Base-by-base conservation (phyloP, 1,284 basidiomycete species). In the Marasmius oreades region DNA sequence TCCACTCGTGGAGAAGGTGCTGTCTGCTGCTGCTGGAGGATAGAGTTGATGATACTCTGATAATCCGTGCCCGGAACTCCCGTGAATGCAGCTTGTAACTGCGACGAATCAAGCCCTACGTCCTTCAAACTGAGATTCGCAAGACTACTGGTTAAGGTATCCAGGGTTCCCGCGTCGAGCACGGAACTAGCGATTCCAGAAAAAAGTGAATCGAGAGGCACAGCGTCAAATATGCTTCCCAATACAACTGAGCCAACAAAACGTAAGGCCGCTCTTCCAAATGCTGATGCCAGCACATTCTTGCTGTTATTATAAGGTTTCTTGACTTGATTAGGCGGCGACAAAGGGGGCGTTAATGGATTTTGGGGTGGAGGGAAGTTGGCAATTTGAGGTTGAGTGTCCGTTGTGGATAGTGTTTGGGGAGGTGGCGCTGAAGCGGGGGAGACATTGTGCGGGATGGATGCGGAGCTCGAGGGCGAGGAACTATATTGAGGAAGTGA, bases 31-130 rank as follows among this genome's bases (percentile, higher is more conserved):
- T 64, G 64, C 11, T 62, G 54, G n/a, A 67, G 45, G 18, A 70
- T 62, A 6, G 66, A 64, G 54, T 66, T 63, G 23, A 70, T 63
- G 12, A 69, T 62, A 1, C 58, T 61, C 53, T 67, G 64, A 60
- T 71, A 71, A 58, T 70, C 65, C 16, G 67, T 67, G 48, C 65
- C 59, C 3, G 67, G 67, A 36, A 59, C 57, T 1, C 64, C 68
- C 52, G 68, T 61, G 34, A 69, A 56, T 31, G 70, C 67, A 48
- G 66, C 64, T 53, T 69, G 67, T 39, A 71, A 51, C 28, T 68
- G 63, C 3, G 62, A 55, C 20, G 61, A 57, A 5, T 65, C 63
- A 14, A 69, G 56, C 2, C 65, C 64, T 6, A 55, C 59, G n/a
- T 43, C 31, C 10, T 24, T 54, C 23, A 56, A 42, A 34, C 52